Base-by-base conservation (phyloP, 2,329 filamentous ascomycete species). In the Sporothrix phasma region DNA sequence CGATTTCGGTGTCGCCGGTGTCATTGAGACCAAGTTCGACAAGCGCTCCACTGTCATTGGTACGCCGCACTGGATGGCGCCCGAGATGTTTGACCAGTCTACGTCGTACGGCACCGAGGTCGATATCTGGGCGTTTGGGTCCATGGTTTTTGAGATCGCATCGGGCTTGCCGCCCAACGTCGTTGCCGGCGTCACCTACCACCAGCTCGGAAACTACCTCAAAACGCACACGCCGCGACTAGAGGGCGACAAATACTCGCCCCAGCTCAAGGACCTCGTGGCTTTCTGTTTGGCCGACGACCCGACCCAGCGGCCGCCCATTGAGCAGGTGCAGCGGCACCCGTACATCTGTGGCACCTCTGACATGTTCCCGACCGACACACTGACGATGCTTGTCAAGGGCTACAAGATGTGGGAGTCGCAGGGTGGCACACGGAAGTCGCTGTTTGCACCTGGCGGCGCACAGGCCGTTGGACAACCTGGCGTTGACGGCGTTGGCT, bases 21-120 rank as follows among this genome's bases (percentile, higher is more conserved):
- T 90, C 54, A 83, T 92, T 64, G 88, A 92, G 72, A 87, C 81
- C 47, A 87, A 89, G 68, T 81, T 86, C 63, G 86, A 89, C 70
- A 94, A 94, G 75, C 80, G 89, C 62, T 87, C 87, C 3, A 93
- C 90, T 0, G 87, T 93, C 58, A 88, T 93, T 64, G 90, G 90
- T 24, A 94, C 90, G 0, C 87, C 88, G 3, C 86, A 92, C 74
- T 94, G 89, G 88, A 92, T 94, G 89, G 88, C 90, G 0, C 89
- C 88, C 0, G 90, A 94, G 70, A 79, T 93, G 13, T 87, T 89
- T 69, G 84, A 87, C 64, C 71, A 82, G 46, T 51, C 82, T 3
- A 79, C 82, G 10, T 84, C 85, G 5, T 89, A 89, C 71, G 87
- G 87, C 65, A 87, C 85, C 15, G 86, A 88, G 70, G 85, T 88